These are phyloP conservation scores for Rhododendron vialii DNA, from an alignment of 148 eudicot species.

Conservation along the genomic window DNA sequence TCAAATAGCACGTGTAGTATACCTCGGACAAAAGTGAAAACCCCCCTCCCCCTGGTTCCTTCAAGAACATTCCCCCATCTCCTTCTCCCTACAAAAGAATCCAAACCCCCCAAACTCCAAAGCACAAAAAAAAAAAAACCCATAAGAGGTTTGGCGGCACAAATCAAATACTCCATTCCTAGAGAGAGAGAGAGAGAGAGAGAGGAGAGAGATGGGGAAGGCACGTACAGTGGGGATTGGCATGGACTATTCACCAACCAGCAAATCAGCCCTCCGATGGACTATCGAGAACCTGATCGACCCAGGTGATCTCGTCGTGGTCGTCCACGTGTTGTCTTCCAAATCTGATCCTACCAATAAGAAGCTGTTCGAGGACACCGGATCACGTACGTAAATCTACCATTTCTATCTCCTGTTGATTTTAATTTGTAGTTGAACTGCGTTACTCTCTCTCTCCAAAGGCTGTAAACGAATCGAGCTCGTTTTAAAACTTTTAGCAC, in stretches of 20 bases:
- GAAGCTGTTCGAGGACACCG: conserved; percentile 46
- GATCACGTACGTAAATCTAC: conserved; percentile 32
- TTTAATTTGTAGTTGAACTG: too few species aligned
- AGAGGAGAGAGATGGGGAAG: conserved; percentile 23
- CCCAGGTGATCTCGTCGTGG: conserved; percentile 26
- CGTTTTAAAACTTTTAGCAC: too few species aligned
- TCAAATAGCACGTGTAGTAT: too few species aligned
- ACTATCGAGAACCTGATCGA: conserved; percentile 41
- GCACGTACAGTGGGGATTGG: conserved; percentile 38
- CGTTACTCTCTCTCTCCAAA: too few species aligned
- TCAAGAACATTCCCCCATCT: conserved; percentile 8
- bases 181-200: neutral
- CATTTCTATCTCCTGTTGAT: too few species aligned
- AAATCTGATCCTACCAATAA: conserved; percentile 42
- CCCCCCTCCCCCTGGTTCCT: conserved; percentile 3
- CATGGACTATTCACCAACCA: conserved; percentile 47
- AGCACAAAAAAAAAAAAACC: neutral
- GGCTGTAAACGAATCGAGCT: too few species aligned
- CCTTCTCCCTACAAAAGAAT: neutral
- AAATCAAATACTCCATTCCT: neutral
- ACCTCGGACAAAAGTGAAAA: neutral
- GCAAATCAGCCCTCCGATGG: conserved; percentile 47
- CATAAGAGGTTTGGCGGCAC: neutral
- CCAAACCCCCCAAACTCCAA: neutral
- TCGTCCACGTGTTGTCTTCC: conserved; percentile 40